Evolutionary conservation across 495 filamentous ascomycete species (phyloP).

Genomic region (Penicillium psychrofluorescens): DNA sequence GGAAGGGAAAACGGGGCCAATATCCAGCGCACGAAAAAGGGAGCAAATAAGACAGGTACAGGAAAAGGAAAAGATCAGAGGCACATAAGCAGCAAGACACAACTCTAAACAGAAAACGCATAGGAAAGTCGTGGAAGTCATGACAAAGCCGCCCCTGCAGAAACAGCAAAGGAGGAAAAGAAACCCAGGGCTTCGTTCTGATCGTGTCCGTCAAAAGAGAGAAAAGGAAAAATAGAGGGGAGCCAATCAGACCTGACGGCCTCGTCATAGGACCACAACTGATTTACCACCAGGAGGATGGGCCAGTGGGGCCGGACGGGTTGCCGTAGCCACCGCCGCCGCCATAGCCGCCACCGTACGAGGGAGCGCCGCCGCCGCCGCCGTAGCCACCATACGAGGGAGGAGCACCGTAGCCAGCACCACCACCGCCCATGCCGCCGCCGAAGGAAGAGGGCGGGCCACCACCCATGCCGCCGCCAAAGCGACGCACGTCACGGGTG

Average conservation of each 20-base stretch:
- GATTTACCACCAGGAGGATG: slow-evolving; percentile 93
- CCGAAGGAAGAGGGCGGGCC: slow-evolving; percentile 24
- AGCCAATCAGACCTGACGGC: slow-evolving; percentile 40
- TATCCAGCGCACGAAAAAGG: slow-evolving; percentile 24
- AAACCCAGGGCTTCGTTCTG: slow-evolving; percentile 42
- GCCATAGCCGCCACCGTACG: slow-evolving; percentile 20
- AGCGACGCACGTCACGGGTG: slow-evolving; percentile 85
- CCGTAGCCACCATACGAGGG: slow-evolving; percentile 45
- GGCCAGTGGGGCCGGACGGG: slow-evolving; percentile 72
- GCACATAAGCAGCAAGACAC: slow-evolving; percentile 9
- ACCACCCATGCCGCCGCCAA: slow-evolving; percentile 34
- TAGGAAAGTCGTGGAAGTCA: slow-evolving; percentile 39
- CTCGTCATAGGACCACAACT: slow-evolving; percentile 41
- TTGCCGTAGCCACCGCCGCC: slow-evolving; percentile 64
- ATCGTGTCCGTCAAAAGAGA: slow-evolving; percentile 37
- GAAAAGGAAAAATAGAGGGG: slow-evolving; percentile 33
- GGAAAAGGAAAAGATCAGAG: slow-evolving; percentile 16
- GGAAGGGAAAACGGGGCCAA: slow-evolving; percentile 34
- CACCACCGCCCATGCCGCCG: slow-evolving; percentile 51
- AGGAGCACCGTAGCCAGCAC: slow-evolving; percentile 45
- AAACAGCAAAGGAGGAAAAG: slow-evolving; percentile 32
- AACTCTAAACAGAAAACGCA: slow-evolving; percentile 11
- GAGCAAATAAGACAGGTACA: slow-evolving; percentile 22
- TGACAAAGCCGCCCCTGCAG: slow-evolving; percentile 45
- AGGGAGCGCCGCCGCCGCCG: slow-evolving; percentile 34